A percentile compares a stretch with the other conserved stretches of the same genome.
These are phyloP conservation scores for Tylopilus vinaceipallidus DNA, from an alignment of 768 basidiomycete genomes.

Conservation along the genomic window DNA sequence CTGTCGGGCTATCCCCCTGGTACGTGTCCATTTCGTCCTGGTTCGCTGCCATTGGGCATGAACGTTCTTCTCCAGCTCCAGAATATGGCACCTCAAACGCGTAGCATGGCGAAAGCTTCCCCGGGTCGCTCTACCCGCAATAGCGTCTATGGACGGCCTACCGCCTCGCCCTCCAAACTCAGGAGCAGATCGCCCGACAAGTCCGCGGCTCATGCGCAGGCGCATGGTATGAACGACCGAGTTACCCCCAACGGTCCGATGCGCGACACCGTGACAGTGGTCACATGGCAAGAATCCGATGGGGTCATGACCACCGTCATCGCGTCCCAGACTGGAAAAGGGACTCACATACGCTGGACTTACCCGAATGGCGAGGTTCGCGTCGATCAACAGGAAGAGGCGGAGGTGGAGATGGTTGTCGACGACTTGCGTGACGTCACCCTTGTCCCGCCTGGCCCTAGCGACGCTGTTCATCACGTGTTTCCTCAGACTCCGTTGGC, in stretches of 20 bases:
- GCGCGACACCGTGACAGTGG: too few relatives aligned
- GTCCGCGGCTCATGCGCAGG: not conserved
- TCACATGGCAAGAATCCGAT: slow-evolving; percentile 19
- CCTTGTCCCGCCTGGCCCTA: not conserved
- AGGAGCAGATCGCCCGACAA: slow-evolving; percentile 3
- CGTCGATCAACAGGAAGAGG: slow-evolving; percentile 7
- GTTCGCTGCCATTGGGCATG: not conserved
- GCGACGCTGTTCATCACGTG: not conserved
- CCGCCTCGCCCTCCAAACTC: slow-evolving; percentile 4
- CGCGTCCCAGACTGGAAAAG: slow-evolving; percentile 23
- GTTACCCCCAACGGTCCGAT: not conserved
- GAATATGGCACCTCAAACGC: slow-evolving; percentile 28
- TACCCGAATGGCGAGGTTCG: slow-evolving; percentile 10
- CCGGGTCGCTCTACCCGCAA: slow-evolving; percentile 23
- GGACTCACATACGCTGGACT: slow-evolving; percentile 20
- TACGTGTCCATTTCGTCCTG: not conserved
- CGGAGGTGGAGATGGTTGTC: slow-evolving; percentile 6
- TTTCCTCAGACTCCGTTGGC: slow-evolving; percentile 23
- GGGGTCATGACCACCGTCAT: slow-evolving; percentile 12
- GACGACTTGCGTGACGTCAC: slow-evolving; percentile 21
- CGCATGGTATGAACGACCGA: not conserved
- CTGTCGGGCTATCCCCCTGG: not conserved
- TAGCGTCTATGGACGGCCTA: slow-evolving; percentile 19
- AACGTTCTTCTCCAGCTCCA: not conserved
- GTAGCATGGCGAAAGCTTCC: slow-evolving; percentile 16